Evolutionary conservation across 2,329 filamentous ascomycete genomes (phyloP).

Genomic region (Aspergillus hiratsukae): DNA sequence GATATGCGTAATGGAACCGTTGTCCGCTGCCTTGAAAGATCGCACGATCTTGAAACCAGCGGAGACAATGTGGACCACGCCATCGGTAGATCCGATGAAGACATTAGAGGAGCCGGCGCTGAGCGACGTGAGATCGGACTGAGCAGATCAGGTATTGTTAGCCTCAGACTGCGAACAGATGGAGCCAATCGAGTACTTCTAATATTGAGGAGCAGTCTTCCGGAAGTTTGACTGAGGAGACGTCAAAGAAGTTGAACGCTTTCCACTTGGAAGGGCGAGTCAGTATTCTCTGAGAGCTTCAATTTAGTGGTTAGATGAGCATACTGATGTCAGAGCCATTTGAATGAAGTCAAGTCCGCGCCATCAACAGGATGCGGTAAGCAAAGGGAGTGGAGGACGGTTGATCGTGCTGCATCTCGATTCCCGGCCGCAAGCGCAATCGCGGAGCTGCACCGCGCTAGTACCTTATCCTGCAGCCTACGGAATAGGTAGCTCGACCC

Average conservation of each 20-base stretch:
- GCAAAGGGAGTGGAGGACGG: conserved; percentile 13
- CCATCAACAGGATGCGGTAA: conserved; percentile 23
- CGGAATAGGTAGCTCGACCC: neutral
- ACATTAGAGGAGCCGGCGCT: conserved; percentile 84
- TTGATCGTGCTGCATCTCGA: conserved; percentile 15
- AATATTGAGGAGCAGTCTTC: conserved; percentile 76
- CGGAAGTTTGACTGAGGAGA: conserved; percentile 72
- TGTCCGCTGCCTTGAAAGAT: conserved; percentile 81
- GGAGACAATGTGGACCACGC: conserved; percentile 81
- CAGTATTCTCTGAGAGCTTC: conserved; percentile 3
- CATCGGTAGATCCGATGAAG: conserved; percentile 82
- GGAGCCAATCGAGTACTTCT: conserved; percentile 54
- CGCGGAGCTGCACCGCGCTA: conserved; percentile 16
- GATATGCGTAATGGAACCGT: conserved; percentile 76
- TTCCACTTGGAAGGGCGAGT: conserved; percentile 68
- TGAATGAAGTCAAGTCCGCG: conserved; percentile 26
- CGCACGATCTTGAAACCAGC: conserved; percentile 80
- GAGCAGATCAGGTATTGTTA: conserved; percentile 10
- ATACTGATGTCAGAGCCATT: conserved; percentile 44
- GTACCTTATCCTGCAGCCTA: neutral
- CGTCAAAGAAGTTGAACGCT: conserved; percentile 99
- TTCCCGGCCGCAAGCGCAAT: conserved; percentile 4
- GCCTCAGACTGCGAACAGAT: neutral
- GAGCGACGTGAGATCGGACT: conserved; percentile 71
- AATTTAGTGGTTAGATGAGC: neutral